Conservation (phyloP, 331 rosid genomes). For the Cydonia oblonga region DNA sequence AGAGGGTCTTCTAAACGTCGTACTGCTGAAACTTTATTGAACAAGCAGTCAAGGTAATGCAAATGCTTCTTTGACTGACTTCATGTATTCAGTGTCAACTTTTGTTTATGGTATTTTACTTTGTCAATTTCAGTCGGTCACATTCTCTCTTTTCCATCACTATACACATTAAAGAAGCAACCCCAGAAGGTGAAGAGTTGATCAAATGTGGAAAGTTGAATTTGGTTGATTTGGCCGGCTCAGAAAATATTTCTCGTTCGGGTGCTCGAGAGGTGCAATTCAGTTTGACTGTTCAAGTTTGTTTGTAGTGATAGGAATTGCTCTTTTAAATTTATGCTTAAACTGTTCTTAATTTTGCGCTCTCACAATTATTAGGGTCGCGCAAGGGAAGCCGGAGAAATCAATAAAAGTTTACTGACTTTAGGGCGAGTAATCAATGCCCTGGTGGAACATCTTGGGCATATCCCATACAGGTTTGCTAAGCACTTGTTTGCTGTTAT, state of each 20-base stretch:
- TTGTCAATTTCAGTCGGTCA: conserved; percentile 63
- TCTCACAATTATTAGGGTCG: no score
- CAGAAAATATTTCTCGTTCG: conserved; percentile 23
- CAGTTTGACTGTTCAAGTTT: no score
- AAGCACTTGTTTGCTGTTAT: background rate
- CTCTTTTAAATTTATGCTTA: no score
- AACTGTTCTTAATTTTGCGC: no score
- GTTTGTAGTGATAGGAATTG: no score
- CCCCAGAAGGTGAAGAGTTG: conserved; percentile 96
- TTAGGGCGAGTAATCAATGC: conserved; percentile 93
- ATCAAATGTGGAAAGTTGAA: conserved; percentile 93
- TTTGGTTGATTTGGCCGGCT: conserved; percentile 86
- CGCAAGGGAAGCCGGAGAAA: no score
- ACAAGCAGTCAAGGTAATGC: conserved; percentile 78
- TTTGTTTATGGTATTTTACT: background rate
- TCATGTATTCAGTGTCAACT: background rate
- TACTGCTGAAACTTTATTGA: conserved; percentile 87
- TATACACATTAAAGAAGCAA: conserved; percentile 92
- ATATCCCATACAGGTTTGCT: conserved; percentile 71
- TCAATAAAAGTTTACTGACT: conserved; percentile 58
- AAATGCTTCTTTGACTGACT: background rate
- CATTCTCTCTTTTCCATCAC: conserved; percentile 94
- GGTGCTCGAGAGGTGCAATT: no score
- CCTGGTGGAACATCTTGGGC: conserved; percentile 95
- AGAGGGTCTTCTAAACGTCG: conserved; percentile 92